Conservation (phyloP, 257 asterid species). For the Solanum medicagineum region DNA sequence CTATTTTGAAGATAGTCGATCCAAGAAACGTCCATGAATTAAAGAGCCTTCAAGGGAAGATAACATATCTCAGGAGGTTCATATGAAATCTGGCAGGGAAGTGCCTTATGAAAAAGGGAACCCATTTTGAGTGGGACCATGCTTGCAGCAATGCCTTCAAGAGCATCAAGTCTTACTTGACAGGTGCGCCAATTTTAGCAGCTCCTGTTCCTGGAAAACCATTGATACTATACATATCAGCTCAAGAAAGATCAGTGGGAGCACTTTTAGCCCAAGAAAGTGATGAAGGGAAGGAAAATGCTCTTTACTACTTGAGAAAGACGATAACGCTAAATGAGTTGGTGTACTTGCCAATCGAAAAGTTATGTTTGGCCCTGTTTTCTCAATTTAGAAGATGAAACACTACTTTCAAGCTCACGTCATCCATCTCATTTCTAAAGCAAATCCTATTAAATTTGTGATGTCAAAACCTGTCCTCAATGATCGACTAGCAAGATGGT, state of each 20-base stretch:
- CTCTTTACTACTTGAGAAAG: background rate
- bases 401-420: background rate
- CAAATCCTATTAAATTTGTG: background rate
- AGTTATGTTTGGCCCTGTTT: background rate
- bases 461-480: background rate
- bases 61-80: background rate
- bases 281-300: background rate
- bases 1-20: too few relatives aligned
- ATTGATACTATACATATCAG: background rate
- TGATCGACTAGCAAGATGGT: background rate
- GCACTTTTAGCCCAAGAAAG: background rate
- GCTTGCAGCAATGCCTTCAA: background rate
- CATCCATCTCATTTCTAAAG: background rate
- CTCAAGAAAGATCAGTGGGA: background rate
- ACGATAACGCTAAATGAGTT: background rate
- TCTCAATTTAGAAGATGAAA: background rate
- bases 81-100: background rate
- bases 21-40: background rate
- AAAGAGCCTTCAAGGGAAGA: background rate
- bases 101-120: background rate
- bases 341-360: background rate
- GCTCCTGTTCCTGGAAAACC: background rate
- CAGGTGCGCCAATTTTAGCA: background rate
- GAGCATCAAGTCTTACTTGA: background rate
- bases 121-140: background rate